Conservation (phyloP, 2,329 filamentous ascomycete species). For the Cladosporium sp. region DNA sequence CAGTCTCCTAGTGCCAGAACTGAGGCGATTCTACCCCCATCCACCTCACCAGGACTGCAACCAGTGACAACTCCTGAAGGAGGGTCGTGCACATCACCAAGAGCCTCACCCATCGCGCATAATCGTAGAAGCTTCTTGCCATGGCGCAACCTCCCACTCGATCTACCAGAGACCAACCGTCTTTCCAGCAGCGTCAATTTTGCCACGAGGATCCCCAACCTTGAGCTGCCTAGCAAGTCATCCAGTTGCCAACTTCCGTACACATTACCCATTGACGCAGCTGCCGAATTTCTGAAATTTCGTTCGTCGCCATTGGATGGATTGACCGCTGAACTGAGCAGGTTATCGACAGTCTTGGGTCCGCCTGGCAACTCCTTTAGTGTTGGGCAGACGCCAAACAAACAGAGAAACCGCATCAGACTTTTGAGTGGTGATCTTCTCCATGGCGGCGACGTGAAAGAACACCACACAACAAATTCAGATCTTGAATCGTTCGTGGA, state of each 20-base stretch:
- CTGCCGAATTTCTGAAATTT: constrained; percentile 17
- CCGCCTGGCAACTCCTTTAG: background rate
- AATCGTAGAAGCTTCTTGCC: background rate
- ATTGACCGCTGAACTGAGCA: constrained; percentile 25
- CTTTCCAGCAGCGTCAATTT: constrained; percentile 16
- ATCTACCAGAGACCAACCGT: background rate
- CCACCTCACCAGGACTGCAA: no score
- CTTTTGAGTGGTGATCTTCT: constrained; percentile 6
- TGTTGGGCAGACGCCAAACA: background rate
- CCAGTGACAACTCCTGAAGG: no score
- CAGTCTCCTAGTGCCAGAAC: no score
- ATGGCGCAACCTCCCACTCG: background rate
- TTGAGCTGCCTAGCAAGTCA: background rate
- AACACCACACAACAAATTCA: no score
- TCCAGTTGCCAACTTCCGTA: constrained; percentile 4
- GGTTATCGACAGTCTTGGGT: constrained; percentile 13
- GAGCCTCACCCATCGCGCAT: background rate
- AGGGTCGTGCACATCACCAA: background rate
- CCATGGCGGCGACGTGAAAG: background rate
- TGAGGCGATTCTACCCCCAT: no score
- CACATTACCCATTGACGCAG: constrained; percentile 10
- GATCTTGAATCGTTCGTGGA: no score
- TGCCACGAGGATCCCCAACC: constrained; percentile 12
- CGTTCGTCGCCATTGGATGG: constrained; percentile 28
- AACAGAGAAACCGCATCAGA: background rate